Evolutionary conservation across 306 rosid species (phyloP).

Genomic region (Rosa rugosa): DNA sequence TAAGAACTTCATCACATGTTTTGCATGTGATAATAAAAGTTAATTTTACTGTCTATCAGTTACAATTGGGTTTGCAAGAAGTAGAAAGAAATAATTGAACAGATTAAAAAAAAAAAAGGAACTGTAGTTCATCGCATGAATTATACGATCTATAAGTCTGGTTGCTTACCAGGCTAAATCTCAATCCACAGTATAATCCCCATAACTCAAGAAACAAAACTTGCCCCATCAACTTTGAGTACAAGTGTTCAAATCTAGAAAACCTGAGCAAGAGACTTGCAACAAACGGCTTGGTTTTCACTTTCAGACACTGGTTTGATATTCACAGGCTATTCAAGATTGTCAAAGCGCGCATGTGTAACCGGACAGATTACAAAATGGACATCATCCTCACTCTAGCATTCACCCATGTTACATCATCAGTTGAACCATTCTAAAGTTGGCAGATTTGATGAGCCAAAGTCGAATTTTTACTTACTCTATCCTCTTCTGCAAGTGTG

Average conservation of each 20-base stretch:
- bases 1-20: too few relatives aligned
- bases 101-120: too few relatives aligned
- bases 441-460: constrained; percentile 25
- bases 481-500: constrained; percentile 35
- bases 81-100: background rate
- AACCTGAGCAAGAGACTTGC: background rate
- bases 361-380: constrained; percentile 23
- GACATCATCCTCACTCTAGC: constrained; percentile 18
- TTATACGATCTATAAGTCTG: background rate
- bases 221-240: background rate
- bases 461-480: constrained; percentile 16
- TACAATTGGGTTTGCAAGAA: background rate
- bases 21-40: background rate
- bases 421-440: constrained; percentile 21
- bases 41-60: background rate
- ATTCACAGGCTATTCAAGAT: constrained; percentile 39
- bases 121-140: too few relatives aligned
- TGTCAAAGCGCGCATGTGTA: constrained; percentile 21
- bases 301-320: constrained; percentile 13
- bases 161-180: background rate
- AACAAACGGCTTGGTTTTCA: background rate
- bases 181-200: background rate
- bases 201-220: background rate
- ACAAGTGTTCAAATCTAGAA: background rate
- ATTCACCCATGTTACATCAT: constrained; percentile 25